Conservation (phyloP, 2,329 filamentous ascomycete genomes). For the Colletotrichum orchidophilum region DNA sequence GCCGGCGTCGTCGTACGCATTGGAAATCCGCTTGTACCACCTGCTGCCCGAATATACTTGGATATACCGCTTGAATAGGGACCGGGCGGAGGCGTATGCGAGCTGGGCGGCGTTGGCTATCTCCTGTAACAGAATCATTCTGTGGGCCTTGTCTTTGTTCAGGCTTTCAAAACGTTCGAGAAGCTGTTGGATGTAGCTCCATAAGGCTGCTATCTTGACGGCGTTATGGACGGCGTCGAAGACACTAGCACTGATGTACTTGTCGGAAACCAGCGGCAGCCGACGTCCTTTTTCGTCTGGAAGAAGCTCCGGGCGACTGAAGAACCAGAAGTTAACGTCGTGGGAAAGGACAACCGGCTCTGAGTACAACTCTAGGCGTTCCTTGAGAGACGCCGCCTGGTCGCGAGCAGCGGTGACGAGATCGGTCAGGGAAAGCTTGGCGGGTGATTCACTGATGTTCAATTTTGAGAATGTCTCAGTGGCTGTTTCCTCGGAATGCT, state of each 20-base stretch:
- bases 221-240: conserved; percentile 51
- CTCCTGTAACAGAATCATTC: conserved; percentile 53
- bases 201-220: conserved; percentile 48
- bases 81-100: conserved; percentile 51
- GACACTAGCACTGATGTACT: conserved; percentile 51
- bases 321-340: conserved; percentile 48
- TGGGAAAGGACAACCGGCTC: conserved; percentile 45
- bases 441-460: conserved; percentile 37
- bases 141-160: conserved; percentile 41
- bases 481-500: conserved; percentile 42
- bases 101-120: conserved; percentile 55
- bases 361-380: conserved; percentile 45
- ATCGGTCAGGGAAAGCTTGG: conserved; percentile 44
- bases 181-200: conserved; percentile 50
- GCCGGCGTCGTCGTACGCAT: conserved; percentile 41
- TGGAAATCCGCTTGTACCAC: conserved; percentile 53
- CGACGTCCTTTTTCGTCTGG: conserved; percentile 54
- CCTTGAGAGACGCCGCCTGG: conserved; percentile 45
- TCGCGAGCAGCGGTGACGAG: conserved; percentile 43
- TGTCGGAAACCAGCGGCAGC: conserved; percentile 50
- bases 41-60: conserved; percentile 46
- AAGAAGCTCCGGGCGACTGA: conserved; percentile 52
- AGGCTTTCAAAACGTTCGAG: conserved; percentile 44
- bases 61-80: conserved; percentile 51
- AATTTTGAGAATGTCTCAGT: conserved; percentile 45